Evolutionary conservation across 163 green algal genomes (phyloP).

Genomic region (Coccomyxa subellipsoidea): DNA sequence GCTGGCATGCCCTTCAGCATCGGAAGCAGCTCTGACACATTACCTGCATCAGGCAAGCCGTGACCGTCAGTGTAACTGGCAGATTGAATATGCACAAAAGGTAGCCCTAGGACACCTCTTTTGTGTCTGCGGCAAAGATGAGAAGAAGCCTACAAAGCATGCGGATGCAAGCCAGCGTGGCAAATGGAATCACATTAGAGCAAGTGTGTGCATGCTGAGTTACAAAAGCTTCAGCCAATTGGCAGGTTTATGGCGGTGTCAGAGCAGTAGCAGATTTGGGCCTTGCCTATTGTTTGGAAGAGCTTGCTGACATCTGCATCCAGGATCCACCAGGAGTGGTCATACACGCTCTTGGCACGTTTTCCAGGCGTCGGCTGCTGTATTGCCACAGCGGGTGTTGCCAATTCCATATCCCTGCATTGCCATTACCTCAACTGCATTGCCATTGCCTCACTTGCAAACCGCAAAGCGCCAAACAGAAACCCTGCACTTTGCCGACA

Average conservation of each 20-base stretch:
- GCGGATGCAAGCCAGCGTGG: no score
- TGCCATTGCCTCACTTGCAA: background rate
- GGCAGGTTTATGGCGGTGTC: no score
- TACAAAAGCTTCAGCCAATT: no score
- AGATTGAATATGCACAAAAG: no score
- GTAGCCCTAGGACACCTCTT: no score
- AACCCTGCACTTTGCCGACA: no score
- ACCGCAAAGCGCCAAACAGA: background rate
- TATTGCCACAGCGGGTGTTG: background rate
- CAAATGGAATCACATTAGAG: no score
- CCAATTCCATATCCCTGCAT: background rate
- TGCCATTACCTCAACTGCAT: background rate
- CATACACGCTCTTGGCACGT: background rate
- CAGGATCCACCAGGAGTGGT: background rate
- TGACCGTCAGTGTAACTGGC: no score
- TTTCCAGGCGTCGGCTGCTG: background rate
- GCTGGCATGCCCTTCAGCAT: background rate
- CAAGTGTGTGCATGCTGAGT: no score
- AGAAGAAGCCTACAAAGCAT: no score
- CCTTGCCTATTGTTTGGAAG: background rate
- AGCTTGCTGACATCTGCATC: background rate
- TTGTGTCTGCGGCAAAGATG: no score
- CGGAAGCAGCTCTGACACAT: background rate
- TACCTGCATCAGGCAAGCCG: background rate
- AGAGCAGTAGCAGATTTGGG: background rate